Conservation (phyloP, 1,284 basidiomycete species). For the Ganoderma resinaceum region DNA sequence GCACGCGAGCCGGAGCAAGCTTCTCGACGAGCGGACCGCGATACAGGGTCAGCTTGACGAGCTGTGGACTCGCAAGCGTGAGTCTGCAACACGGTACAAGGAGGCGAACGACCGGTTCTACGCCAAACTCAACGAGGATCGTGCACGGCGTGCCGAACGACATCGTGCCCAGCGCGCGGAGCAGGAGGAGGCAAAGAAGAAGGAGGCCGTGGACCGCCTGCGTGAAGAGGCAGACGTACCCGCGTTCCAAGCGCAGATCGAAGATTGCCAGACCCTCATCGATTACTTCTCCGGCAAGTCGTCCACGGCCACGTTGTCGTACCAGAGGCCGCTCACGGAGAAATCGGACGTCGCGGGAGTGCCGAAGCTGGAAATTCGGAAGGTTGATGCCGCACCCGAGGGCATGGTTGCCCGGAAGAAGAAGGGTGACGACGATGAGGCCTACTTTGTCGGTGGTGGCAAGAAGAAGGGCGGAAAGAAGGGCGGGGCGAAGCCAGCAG, state of each 20-base stretch:
- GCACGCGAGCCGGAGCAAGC: conserved; percentile 82
- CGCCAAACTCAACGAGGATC: conserved; percentile 85
- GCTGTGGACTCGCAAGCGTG: conserved; percentile 84
- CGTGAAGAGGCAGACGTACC: conserved; percentile 93
- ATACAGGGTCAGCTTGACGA: conserved; percentile 77
- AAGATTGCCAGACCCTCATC: conserved; percentile 96
- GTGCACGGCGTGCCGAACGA: conserved; percentile 83
- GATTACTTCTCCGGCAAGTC: conserved; percentile 87
- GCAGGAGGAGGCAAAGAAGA: conserved; percentile 85
- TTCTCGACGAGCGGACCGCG: conserved; percentile 88
- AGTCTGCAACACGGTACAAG: conserved; percentile 72
- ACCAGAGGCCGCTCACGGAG: conserved; percentile 41
- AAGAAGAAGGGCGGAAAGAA: conserved; percentile 81
- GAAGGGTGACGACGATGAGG: conserved; percentile 85
- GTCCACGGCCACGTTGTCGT: conserved; percentile 51
- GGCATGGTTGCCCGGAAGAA: conserved; percentile 90
- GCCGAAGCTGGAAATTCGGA: conserved; percentile 84
- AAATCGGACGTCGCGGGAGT: conserved; percentile 71
- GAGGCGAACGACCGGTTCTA: conserved; percentile 86
- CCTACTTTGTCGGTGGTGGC: conserved; percentile 81
- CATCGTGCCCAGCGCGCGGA: conserved; percentile 83
- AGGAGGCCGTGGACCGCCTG: conserved; percentile 82
- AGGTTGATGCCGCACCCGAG: conserved; percentile 79
- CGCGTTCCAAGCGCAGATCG: conserved; percentile 93
- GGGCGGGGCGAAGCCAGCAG: conserved; percentile 50